Base-by-base conservation (phyloP, 2,329 filamentous ascomycete genomes). In the Grosmannia penicillata region DNA sequence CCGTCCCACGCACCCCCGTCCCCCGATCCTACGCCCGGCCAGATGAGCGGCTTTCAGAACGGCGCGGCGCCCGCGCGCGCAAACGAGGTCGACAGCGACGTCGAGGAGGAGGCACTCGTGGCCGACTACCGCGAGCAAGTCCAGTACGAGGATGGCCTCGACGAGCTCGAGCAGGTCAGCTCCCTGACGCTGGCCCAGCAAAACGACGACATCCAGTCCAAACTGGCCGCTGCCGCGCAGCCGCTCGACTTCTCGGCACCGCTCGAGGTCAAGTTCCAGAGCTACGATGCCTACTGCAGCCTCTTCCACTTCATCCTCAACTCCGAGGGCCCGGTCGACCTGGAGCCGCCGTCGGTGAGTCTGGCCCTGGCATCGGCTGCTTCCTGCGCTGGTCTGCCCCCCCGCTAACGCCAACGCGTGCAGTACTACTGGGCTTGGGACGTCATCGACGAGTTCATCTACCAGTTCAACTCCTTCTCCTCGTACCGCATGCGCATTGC, bases 341-440 rank as follows among this genome's bases (percentile, higher is more conserved):
- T 98, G 50, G 91, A 98, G 62, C 82, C 89, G 48, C 91, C 91
- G 51, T 94, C 87, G 59, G 89, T 95, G 3, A 9, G 35, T 37
- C 10, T 25, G 24, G 7, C 24, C 11, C 7, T 11, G 7, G 24
- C 24, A 25, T 25, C 24, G 7, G 24, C 24, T 25, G 24, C 24
- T 8, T 25, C 24, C n/a, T n/a, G n/a, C 11, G 24, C 24, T 25
- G 7, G 24, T 11, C 7, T 7, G 24, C 24, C 7, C 24, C 7
- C 24, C 7, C 5, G 23, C 33, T 35, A 28, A 35, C 24, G 10
- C 26, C 4, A n/a, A 17, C 28, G n/a, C 17, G 6, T 32, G 31
- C 21, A 96, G 85, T 93, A 94, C 67, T 95, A 89, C 69, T 98
- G 91, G 91, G 91, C 91, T 30, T 98, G 91, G 91, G 91, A 98